Evolutionary conservation across 257 asterid species (phyloP), one percentile per base, ranked within the genome.

Genomic region (Echites panduratus): DNA sequence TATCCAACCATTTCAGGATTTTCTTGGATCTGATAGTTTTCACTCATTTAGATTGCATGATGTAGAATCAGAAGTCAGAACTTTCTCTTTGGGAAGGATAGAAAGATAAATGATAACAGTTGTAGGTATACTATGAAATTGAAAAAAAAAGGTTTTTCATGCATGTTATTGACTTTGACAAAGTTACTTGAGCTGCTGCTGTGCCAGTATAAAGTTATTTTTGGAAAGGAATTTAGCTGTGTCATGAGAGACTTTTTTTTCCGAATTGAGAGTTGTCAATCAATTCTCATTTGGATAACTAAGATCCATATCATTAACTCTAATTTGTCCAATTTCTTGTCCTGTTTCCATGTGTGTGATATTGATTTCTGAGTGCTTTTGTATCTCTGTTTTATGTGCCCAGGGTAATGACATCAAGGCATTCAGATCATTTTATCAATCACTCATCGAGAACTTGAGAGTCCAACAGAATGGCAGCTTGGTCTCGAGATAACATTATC

Each of bases 391-490:
- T 56, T 62, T 56, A 52, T 35, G n/a, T 44, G 76, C 70, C 50
- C 87, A 92, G 99, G 94, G 79, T 65, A 83, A 87, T 77, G 97
- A 95, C 78, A 68, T 86, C 19, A 92, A 83, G 85, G 89, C 84
- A 17, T 79, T 95, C 75, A 90, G 88, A 82, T 84, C 91, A 64
- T 92, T 89, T 80, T 95, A 90, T 84, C 97, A 89, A 82, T 85
- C 87, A 3, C 87, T 95, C 56, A 80, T 95, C 44, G 94, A 90
- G 79, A 87, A 80, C 76, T 80, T 95, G 86, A 90, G 97, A 79
- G 85, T 81, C 70, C 93, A 86, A 75, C 96, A 92, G 73, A 95
- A 89, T 76, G 96, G 97, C 71, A 88, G 93, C 89, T 79, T 88
- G 82, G 96, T 86, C 75, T 87, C 81, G 81, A 88, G 97, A 91